These are phyloP conservation scores for Trametes cingulata DNA, from an alignment of 768 basidiomycete species.

Conservation along the genomic window DNA sequence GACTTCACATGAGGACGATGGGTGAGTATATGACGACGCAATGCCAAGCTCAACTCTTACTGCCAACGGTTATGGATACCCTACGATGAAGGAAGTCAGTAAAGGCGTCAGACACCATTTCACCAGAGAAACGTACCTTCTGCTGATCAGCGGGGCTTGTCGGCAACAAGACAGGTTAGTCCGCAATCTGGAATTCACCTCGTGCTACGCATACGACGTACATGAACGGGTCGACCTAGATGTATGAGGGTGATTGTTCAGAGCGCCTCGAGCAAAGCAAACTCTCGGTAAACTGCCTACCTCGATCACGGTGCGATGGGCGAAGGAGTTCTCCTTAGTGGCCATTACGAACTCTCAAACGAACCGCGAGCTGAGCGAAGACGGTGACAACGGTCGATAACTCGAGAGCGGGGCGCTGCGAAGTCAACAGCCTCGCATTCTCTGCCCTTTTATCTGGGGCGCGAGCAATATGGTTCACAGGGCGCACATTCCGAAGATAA, in stretches of 20 bases:
- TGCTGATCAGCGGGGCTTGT: slow-evolving; percentile 50
- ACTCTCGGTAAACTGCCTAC: slow-evolving; percentile 35
- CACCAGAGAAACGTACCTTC: slow-evolving; percentile 46
- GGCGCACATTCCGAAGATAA: neutral
- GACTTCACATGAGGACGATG: slow-evolving; percentile 53
- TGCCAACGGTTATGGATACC: slow-evolving; percentile 76
- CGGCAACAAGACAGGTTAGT: slow-evolving; percentile 14
- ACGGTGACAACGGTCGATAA: neutral
- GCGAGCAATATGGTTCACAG: neutral
- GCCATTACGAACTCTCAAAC: slow-evolving; percentile 43
- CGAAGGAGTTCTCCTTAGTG: slow-evolving; percentile 58
- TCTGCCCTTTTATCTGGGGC: neutral
- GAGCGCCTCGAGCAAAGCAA: neutral
- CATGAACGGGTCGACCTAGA: slow-evolving; percentile 70
- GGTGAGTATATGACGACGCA: slow-evolving; percentile 58
- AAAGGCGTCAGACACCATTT: neutral
- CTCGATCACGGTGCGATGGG: slow-evolving; percentile 59
- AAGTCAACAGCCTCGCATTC: neutral
- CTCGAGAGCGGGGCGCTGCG: neutral
- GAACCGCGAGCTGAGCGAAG: neutral
- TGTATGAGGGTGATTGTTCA: neutral
- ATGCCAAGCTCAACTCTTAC: slow-evolving; percentile 56
- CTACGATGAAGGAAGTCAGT: slow-evolving; percentile 31
- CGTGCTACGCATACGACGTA: slow-evolving; percentile 34
- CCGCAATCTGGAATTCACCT: neutral